These are phyloP conservation scores for Viola pubescens DNA, from an alignment of 441 rosid species.

Conservation along the genomic window DNA sequence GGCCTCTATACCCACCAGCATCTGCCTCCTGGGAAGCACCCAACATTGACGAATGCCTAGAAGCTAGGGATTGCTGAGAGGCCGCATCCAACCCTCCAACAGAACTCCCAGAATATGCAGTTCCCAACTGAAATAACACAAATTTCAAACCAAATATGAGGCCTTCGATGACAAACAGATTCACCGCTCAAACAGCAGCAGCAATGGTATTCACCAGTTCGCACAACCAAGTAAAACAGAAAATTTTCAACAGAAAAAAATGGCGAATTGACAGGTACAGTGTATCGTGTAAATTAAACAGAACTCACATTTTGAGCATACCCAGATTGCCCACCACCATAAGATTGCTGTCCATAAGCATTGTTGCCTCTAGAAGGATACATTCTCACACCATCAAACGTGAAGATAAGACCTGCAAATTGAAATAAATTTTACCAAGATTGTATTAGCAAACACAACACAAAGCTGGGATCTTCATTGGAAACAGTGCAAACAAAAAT, in stretches of 20 bases:
- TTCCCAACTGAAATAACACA: conserved; percentile 35
- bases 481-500: too few species aligned
- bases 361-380: conserved; percentile 68
- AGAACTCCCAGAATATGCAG: conserved; percentile 59
- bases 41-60: conserved; percentile 55
- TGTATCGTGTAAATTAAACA: background rate
- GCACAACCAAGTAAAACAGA: background rate
- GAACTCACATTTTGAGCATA: conserved; percentile 71
- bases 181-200: background rate
- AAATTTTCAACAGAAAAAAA: background rate
- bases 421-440: too few species aligned
- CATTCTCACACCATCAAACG: conserved; percentile 35
- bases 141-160: background rate
- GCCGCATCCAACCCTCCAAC: conserved; percentile 58
- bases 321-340: conserved; percentile 65
- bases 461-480: too few species aligned
- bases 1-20: conserved; percentile 56
- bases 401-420: too few species aligned
- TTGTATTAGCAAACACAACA: too few species aligned
- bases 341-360: conserved; percentile 72
- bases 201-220: background rate
- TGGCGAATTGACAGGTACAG: background rate
- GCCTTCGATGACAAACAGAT: background rate
- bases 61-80: conserved; percentile 53
- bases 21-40: conserved; percentile 61